Base-by-base conservation (phyloP, 441 rosid species). In the Syzygium malaccense region DNA sequence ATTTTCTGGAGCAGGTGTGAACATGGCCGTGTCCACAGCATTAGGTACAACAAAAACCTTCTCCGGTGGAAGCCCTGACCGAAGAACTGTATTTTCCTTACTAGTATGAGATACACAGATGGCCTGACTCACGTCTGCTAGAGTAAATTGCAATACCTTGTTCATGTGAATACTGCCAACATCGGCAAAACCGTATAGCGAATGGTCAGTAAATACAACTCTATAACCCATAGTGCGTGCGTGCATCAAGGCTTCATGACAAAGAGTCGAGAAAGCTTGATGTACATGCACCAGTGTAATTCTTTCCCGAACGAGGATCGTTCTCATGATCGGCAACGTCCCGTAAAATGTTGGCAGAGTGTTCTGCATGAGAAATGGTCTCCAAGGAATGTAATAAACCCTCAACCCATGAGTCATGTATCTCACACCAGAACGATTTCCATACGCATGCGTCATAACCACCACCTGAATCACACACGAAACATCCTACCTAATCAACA, bases 1-100 rank as follows among this genome's bases (percentile, higher is more conserved):
- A 64, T 96, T 90, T 85, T 92, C 92, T 41, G 91, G 87, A 85
- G 96, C 96, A 51, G 99, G 99, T 89, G 92, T 94, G 90, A 98
- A 98, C 99, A 98, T 97, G 87, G 99, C 98, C 54, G 99, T 96
- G 92, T 98, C 99, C 90, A 98, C 99, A 48, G 96, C 99, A 97
- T 98, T 98, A 68, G 99, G 99, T 89, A 97, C 93, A 89, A 97
- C 96, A 89, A 92, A 98, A 88, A 96, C 99, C 94, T 95, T 98
- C 87, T 92, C 96, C 7, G 98, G 98, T 1, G 97, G 94, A 90
- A 97, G 92, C 86, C 99, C 98, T 62, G 99, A 98, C 51, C 98
- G 91, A 32, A 97, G 88, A 90, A 97, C 99, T 3, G 99, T 98
- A 88, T 98, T 97, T 92, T 98, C 99, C 92, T 98, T 98, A 91